Base-by-base conservation (phyloP, 352 stramenopile genomes). In the Globisporangium spinosum region DNA sequence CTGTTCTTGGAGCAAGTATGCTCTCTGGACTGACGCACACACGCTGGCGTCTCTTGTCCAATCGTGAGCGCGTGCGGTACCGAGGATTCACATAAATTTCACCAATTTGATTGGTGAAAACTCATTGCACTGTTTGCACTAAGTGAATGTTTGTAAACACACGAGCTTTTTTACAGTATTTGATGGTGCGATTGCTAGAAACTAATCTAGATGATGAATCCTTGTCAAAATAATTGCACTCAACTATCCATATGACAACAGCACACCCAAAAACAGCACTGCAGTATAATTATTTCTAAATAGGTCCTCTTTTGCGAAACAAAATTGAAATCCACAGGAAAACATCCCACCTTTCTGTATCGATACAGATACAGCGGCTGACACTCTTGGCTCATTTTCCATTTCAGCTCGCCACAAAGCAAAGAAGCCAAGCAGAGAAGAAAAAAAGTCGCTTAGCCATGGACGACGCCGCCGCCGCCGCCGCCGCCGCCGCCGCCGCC, bases 401-500 rank as follows among this genome's bases (percentile, higher is more conserved):
- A 51, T 51, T 51, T 51, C 5, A 51, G 43, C 43, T 51, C 43
- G 32, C 43, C 43, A 22, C 43, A 51, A 51, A 51, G 43, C 43
- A 51, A 51, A 51, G 43, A 51, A 51, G 17, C 43, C 43, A 51
- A 49, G 7, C 40, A 20, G 13, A 60, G 25, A 22, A 43, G 54
- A 40, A 43, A 22, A 1, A 13, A 43, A n/a, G 1, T n/a, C 32
- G 20, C 34, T 9, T 9, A 51, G 15, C 32, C 34, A 62, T 62
- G 56, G 56, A 62, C 56, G 56, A 47, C 43, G 43, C n/a, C 43
- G 43, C 43, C 29, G 34, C 17, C 54, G 29, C 54, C 54, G 27
- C 12, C 17, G 43, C n/a, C 15, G 43, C 43, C 55, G 1, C 55
- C 8, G 29, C 13, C 10, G n/a, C n/a, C 43, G 43, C n/a, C 43